Base-by-base conservation (phyloP, 2,329 filamentous ascomycete genomes). In the Orbilia ellipsospora region DNA sequence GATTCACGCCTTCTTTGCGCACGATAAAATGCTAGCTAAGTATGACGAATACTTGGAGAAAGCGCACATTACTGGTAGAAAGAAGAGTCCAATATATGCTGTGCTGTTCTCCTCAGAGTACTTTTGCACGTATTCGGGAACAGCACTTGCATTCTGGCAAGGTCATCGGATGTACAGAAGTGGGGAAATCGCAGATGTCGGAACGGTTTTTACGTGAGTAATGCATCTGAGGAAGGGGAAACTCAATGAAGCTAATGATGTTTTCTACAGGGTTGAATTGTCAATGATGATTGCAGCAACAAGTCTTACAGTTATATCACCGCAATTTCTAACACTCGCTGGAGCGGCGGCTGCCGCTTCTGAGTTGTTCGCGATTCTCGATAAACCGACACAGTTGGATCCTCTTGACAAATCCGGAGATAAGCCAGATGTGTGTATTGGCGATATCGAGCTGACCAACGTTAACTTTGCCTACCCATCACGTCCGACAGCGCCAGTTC, bases 381-480 rank as follows among this genome's bases (percentile, higher is more conserved):
- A 86, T 73, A 82, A 83, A n/a, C 77, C 81, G 26, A 84, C 83
- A 0, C 73, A 79, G 0, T 83, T 86, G 2, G 84, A 87, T 66
- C 82, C 85, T 0, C 80, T 85, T 1, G 83, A 83, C 0, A 77
- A 80, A 0, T 80, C 80, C 0, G 85, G 85, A 1, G 66, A 79
- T 0, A 80, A 79, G 55, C 81, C 80, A 2, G 78, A 79, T 0
- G 74, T 80, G 2, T 82, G 83, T 44, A 73, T 78, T 12, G 85
- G 84, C 1, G 86, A 90, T 61, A 89, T 92, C 57, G 82, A 86
- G 4, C 87, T 94, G 28, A 62, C 87, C 10, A 84, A 88, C 50
- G 87, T 94, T 10, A 87, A 85, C n/a, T 93, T 94, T 79, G 87
- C 90, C 1, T 94, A 94, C 79, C 91, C 91, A 0, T 69, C 83